Evolutionary conservation across 495 filamentous ascomycete genomes (phyloP), one percentile per base, ranked within the genome.

Genomic region (Evernia prunastri): DNA sequence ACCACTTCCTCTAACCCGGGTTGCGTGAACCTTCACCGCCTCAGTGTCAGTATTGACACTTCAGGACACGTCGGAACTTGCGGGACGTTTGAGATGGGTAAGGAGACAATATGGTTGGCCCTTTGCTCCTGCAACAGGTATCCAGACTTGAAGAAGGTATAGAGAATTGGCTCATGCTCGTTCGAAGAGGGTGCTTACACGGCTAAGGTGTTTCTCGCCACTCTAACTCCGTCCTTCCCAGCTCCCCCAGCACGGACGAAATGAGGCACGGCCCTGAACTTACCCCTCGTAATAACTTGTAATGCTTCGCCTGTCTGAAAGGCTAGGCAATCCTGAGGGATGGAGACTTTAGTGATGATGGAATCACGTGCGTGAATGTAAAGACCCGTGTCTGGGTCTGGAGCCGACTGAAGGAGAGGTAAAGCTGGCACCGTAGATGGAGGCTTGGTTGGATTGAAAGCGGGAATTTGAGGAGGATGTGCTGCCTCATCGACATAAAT

Each of bases 251-350:
- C 94, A 66, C 87, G 84, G 25, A 98, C 94, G 75, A 96, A 97
- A 80, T 98, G 94, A 71, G 94, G 94, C 60, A 98, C 94, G 2
- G 94, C 95, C 72, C 87, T 88, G 76, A 98, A 96, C 71, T 83
- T 86, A 8, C 95, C 95, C 40, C 79, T 74, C 4, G 94, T 97
- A 71, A 98, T 96, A 18, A 89, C 75, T 77, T 97, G 86, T 59
- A 98, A 75, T 2, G 94, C 87, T 72, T 97, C 91, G 0, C 94
- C 94, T 0, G 94, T 98, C 80, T 98, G 94, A 69, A 98, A 98
- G 1, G 90, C 94, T 40, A 98, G 85, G 74, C 90, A 93, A 69
- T 96, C 90, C 37, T 83, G 79, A 1, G 94, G 94, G 60, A 98
- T 97, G 67, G 85, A 86, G 66, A 97, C 90, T 73, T 96, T 92